Percentiles rank a stretch among this genome's conserved stretches.
Conservation (phyloP, 164 flowering plant species). For the Pachysandra terminalis region DNA sequence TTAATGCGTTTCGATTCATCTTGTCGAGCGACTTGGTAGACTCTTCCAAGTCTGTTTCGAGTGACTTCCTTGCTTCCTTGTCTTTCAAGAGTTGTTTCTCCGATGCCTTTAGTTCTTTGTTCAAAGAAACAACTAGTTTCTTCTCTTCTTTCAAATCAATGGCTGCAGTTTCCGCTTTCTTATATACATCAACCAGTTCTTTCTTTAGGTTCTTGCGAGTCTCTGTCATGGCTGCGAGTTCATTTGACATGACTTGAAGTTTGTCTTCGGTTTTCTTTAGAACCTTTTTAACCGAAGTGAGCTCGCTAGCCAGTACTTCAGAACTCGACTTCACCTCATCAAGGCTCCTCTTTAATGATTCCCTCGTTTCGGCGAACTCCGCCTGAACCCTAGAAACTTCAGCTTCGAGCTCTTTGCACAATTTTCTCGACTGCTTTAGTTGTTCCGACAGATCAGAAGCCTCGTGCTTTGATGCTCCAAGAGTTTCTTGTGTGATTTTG, state of each 20-base stretch:
- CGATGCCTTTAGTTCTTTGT: conserved; percentile 43
- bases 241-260: conserved; percentile 32
- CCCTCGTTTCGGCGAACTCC: conserved; percentile 39
- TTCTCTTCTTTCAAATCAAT: conserved; percentile 60
- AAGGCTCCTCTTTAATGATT: conserved; percentile 35
- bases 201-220: conserved; percentile 42
- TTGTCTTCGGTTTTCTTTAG: conserved; percentile 51
- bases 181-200: conserved; percentile 52
- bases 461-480: conserved; percentile 45
- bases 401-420: conserved; percentile 47
- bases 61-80: conserved; percentile 47
- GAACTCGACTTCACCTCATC: conserved; percentile 43
- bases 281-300: conserved; percentile 36
- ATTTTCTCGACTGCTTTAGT: conserved; percentile 36
- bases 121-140: conserved; percentile 42
- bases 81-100: conserved; percentile 57
- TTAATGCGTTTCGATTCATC: conserved; percentile 53
- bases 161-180: conserved; percentile 44
- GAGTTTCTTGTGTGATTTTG: conserved; percentile 32
- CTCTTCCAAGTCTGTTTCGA: conserved; percentile 67
- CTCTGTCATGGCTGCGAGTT: conserved; percentile 35
- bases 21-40: conserved; percentile 74
- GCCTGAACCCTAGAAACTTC: conserved; percentile 43
- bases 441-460: conserved; percentile 40
- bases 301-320: conserved; percentile 47